Conservation (phyloP, 2,329 filamentous ascomycete species). For the Lojkania enalia region DNA sequence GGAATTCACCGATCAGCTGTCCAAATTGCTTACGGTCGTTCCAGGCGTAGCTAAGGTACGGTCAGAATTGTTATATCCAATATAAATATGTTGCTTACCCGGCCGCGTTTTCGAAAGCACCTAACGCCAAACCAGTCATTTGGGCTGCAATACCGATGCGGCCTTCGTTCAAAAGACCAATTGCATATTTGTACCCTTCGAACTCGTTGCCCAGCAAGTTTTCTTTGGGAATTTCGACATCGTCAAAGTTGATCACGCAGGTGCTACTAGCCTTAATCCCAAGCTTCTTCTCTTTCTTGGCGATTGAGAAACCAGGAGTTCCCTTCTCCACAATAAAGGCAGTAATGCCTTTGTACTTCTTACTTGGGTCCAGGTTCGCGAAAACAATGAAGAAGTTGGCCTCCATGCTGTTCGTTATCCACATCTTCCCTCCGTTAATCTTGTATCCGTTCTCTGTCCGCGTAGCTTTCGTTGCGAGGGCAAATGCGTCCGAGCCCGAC, state of each 20-base stretch:
- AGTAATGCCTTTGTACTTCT: slow-evolving; percentile 95
- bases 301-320: slow-evolving; percentile 86
- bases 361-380: slow-evolving; percentile 87
- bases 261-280: slow-evolving; percentile 95
- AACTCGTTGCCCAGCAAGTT: slow-evolving; percentile 88
- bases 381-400: slow-evolving; percentile 97
- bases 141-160: slow-evolving; percentile 97
- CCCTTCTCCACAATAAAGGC: slow-evolving; percentile 94
- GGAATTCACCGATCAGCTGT: slow-evolving; percentile 90
- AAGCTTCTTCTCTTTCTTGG: slow-evolving; percentile 99
- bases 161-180: slow-evolving; percentile 90
- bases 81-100: slow-evolving; percentile 52
- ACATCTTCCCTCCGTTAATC: slow-evolving; percentile 96
- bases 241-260: slow-evolving; percentile 96
- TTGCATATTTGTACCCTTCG: slow-evolving; percentile 97
- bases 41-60: slow-evolving; percentile 74
- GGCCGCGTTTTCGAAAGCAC: slow-evolving; percentile 93
- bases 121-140: slow-evolving; percentile 95
- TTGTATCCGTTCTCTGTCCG: slow-evolving; percentile 82
- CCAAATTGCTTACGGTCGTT: slow-evolving; percentile 99
- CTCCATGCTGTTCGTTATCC: slow-evolving; percentile 98
- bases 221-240: slow-evolving; percentile 84
- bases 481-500: slow-evolving; percentile 94
- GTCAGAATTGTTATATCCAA: slow-evolving; percentile 8
- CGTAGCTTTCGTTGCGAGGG: slow-evolving; percentile 85